phyloP scores from a whole-genome alignment of 176 grass and related monocot genomes.

The Themeda triandra region DNA sequence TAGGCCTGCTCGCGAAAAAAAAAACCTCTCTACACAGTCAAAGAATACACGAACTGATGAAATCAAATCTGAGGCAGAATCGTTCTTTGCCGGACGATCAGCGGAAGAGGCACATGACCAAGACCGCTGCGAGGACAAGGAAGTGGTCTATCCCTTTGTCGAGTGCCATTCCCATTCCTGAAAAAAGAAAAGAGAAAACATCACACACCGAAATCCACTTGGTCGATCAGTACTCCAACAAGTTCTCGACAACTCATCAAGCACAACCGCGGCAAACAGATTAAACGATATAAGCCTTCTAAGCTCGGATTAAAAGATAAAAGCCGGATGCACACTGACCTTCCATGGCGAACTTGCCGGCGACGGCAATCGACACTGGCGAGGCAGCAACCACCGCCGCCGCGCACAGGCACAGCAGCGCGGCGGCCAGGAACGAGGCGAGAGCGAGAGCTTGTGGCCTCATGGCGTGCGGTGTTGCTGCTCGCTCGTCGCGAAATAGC shows the following conservation, averaged over 20 bases:
- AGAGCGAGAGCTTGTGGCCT: slow-evolving; percentile 3
- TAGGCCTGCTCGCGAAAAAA: no score
- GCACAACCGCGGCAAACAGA: neutral
- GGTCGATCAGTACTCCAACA: no score
- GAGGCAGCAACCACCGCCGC: neutral
- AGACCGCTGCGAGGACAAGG: slow-evolving; percentile 8
- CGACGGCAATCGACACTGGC: neutral
- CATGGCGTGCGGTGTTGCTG: neutral
- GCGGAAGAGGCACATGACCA: slow-evolving; percentile 14
- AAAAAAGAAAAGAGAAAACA: neutral
- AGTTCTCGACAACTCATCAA: no score
- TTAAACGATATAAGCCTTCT: neutral
- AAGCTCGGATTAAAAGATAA: no score
- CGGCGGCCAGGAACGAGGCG: neutral
- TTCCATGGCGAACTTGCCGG: neutral
- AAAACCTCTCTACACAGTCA: neutral
- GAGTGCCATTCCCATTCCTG: neutral
- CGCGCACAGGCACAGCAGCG: slow-evolving; percentile 15
- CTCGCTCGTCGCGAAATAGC: no score
- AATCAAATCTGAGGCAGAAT: neutral
- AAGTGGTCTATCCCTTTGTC: slow-evolving; percentile 28
- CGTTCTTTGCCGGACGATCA: neutral
- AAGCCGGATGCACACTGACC: slow-evolving; percentile 18
- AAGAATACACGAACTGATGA: neutral
- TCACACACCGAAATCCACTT: no score